A percentile compares a stretch with the other conserved stretches of the same genome.
Evolutionary conservation across 2,329 filamentous ascomycete species (phyloP).

Genomic region (Xylaria sp.): DNA sequence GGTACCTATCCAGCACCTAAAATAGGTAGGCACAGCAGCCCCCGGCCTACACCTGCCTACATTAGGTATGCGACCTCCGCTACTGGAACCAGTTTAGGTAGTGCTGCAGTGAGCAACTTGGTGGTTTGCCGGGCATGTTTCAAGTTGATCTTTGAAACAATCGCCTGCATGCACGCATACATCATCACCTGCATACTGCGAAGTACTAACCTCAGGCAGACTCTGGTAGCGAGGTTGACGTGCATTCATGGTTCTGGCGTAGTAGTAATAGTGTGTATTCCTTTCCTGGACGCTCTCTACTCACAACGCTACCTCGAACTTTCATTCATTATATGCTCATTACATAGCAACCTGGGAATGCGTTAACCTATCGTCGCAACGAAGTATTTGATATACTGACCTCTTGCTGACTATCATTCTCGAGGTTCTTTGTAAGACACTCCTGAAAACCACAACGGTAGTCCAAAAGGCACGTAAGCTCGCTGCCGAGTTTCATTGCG

Average conservation of each 20-base stretch:
- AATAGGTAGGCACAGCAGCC: not conserved
- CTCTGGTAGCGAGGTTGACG: not conserved
- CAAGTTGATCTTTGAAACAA: not conserved
- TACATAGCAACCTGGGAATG: not conserved
- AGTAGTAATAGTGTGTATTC: not conserved
- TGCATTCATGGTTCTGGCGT: not conserved
- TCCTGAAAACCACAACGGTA: conserved; percentile 7
- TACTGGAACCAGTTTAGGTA: not conserved
- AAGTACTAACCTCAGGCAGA: not conserved
- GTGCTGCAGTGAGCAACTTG: not conserved
- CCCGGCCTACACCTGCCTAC: not conserved
- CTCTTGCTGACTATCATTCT: not conserved
- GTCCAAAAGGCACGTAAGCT: not conserved
- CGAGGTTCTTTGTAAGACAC: not conserved
- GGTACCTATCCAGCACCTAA: not conserved
- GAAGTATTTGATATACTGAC: conserved; percentile 6
- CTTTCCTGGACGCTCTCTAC: not conserved
- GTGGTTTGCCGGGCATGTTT: conserved; percentile 3
- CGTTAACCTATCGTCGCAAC: not conserved
- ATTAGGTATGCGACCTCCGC: not conserved
- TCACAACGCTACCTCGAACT: not conserved
- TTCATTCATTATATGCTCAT: not conserved
- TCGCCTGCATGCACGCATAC: not conserved
- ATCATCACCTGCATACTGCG: not conserved
- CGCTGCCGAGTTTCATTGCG: too few relatives aligned